Percentiles rank a stretch among this genome's conserved stretches.
phyloP scores from a whole-genome alignment of 768 basidiomycete species.

The Multifurca ochricompacta region DNA sequence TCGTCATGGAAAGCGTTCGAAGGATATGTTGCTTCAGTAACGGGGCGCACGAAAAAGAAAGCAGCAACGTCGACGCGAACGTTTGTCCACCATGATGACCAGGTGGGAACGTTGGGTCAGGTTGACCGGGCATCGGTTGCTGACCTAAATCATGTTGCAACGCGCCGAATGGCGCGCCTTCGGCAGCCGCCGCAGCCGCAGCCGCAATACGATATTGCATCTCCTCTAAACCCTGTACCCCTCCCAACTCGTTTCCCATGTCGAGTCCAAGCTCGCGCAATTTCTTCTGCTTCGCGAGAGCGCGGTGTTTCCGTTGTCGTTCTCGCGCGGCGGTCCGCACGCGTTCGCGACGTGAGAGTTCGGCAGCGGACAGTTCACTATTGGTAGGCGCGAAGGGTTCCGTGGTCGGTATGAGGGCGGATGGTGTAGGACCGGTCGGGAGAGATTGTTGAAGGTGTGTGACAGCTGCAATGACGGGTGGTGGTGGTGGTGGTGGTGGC shows the following conservation, averaged over 20 bases:
- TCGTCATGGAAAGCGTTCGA: conserved; percentile 63
- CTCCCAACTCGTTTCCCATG: conserved; percentile 67
- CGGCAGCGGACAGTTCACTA: conserved; percentile 50
- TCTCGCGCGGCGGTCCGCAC: conserved; percentile 73
- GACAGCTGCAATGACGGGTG: conserved; percentile 7
- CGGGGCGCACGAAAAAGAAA: conserved; percentile 70
- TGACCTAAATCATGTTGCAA: conserved; percentile 25
- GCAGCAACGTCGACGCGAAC: conserved; percentile 69
- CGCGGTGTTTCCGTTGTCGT: conserved; percentile 75
- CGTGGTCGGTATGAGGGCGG: conserved; percentile 7
- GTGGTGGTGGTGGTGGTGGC: too few relatives aligned
- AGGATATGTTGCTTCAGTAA: conserved; percentile 69
- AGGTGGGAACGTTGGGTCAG: conserved; percentile 60
- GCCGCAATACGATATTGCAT: conserved; percentile 58
- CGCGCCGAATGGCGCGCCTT: conserved; percentile 33
- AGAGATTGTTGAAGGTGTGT: conserved; percentile 16
- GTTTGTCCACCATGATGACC: conserved; percentile 57
- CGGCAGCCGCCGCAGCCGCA: too few relatives aligned
- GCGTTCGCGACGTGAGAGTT: conserved; percentile 57
- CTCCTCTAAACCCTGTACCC: conserved; percentile 50
- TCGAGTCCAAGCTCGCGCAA: conserved; percentile 77
- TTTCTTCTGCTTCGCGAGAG: conserved; percentile 69
- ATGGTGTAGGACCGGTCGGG: conserved; percentile 5
- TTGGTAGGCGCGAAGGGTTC: conserved; percentile 35
- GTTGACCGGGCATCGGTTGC: conserved; percentile 29